A percentile compares a stretch with the other conserved stretches of the same genome.
Evolutionary conservation across 495 filamentous ascomycete genomes (phyloP).

Genomic region (Staphylotrichum tortipilum): DNA sequence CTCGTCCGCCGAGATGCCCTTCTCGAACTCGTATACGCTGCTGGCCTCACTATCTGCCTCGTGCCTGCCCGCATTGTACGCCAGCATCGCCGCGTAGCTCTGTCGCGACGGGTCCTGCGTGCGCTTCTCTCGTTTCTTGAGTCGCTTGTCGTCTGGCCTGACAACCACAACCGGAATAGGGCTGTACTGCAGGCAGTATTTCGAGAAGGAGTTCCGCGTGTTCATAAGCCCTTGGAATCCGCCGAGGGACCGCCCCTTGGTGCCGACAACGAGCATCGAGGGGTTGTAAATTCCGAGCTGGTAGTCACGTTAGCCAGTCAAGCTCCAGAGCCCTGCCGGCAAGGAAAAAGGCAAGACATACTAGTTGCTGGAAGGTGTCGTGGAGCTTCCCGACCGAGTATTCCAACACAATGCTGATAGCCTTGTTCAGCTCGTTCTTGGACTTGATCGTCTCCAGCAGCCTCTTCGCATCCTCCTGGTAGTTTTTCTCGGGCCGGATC

Average conservation of each 20-base stretch:
- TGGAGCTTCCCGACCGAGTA: conserved; percentile 88
- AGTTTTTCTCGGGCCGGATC: conserved; percentile 64
- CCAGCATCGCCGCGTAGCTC: conserved; percentile 72
- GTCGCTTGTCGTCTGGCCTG: conserved; percentile 77
- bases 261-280: conserved; percentile 90
- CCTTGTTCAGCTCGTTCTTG: conserved; percentile 77
- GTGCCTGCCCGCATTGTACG: conserved; percentile 53
- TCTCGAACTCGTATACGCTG: conserved; percentile 40
- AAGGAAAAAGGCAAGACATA: conserved; percentile 34
- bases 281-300: conserved; percentile 94
- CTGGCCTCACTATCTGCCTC: conserved; percentile 41
- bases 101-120: conserved; percentile 67
- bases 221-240: conserved; percentile 86
- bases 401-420: conserved; percentile 82
- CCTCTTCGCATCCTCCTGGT: conserved; percentile 70
- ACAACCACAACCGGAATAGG: conserved; percentile 97
- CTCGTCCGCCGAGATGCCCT: conserved; percentile 42
- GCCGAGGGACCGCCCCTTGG: conserved; percentile 74
- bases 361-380: conserved; percentile 86
- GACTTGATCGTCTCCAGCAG: conserved; percentile 69
- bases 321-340: not conserved
- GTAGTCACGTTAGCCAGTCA: not conserved
- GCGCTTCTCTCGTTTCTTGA: conserved; percentile 87
- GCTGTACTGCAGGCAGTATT: conserved; percentile 93
- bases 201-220: conserved; percentile 75